Evolutionary conservation across 768 basidiomycete genomes (phyloP).

Genomic region (Psilocybe azurescens): DNA sequence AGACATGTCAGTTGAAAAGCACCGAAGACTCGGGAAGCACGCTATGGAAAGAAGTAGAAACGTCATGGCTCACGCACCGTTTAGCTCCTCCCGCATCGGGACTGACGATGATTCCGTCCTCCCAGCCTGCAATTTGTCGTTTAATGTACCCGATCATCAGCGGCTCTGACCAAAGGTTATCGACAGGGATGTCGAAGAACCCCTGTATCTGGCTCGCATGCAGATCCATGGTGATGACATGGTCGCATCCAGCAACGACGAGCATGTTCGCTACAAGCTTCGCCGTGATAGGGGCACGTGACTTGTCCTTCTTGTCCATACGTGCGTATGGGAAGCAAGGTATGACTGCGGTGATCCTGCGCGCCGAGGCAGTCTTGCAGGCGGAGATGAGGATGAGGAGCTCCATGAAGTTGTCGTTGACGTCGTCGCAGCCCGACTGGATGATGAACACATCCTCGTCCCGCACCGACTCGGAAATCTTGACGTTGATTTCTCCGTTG

Average conservation of each 20-base stretch:
- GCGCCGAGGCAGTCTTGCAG: slow-evolving; percentile 95
- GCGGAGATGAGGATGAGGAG: slow-evolving; percentile 98
- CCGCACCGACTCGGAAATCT: slow-evolving; percentile 92
- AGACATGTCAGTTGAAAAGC: slow-evolving; percentile 13
- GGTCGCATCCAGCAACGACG: slow-evolving; percentile 95
- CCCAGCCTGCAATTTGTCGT: slow-evolving; percentile 82
- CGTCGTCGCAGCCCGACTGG: slow-evolving; percentile 87
- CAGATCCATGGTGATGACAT: slow-evolving; percentile 99
- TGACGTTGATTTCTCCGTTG: slow-evolving; percentile 95
- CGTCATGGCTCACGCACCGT: slow-evolving; percentile 61
- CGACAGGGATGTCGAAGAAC: slow-evolving; percentile 98
- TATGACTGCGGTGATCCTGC: slow-evolving; percentile 96
- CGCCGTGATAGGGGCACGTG: slow-evolving; percentile 94
- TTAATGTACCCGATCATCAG: slow-evolving; percentile 95
- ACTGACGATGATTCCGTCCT: slow-evolving; percentile 89
- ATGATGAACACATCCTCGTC: slow-evolving; percentile 99
- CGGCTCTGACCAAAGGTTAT: slow-evolving; percentile 96
- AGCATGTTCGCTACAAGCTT: slow-evolving; percentile 99
- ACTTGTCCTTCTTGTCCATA: slow-evolving; percentile 98
- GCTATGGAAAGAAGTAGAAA: not conserved
- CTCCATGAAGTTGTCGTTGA: slow-evolving; percentile 98
- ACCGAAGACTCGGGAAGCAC: slow-evolving; percentile 9
- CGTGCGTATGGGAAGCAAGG: slow-evolving; percentile 97
- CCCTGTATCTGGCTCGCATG: slow-evolving; percentile 99
- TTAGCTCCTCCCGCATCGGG: slow-evolving; percentile 99